A percentile compares a stretch with the other conserved stretches of the same genome.
These are phyloP conservation scores for Xylariaceae sp. DNA, from an alignment of 2,329 filamentous ascomycete species.

Conservation along the genomic window DNA sequence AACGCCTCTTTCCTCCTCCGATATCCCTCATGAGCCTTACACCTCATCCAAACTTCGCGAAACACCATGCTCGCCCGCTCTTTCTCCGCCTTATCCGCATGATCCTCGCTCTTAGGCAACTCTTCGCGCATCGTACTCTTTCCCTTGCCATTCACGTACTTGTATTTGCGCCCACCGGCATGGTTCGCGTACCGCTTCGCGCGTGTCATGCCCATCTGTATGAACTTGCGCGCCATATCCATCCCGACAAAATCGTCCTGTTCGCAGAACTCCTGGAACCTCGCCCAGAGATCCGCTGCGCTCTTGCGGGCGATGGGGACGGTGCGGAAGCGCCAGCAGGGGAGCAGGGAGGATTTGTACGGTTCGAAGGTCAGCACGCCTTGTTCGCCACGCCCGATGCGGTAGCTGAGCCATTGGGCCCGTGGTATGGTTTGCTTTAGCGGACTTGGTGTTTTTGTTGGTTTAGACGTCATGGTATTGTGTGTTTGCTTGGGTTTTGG, in stretches of 20 bases:
- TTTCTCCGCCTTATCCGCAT: slow-evolving; percentile 58
- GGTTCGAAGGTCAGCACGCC: slow-evolving; percentile 68
- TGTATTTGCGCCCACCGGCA: slow-evolving; percentile 62
- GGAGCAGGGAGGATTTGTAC: slow-evolving; percentile 66
- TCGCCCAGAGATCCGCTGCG: slow-evolving; percentile 53
- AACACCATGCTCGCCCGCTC: slow-evolving; percentile 56
- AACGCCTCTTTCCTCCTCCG: slow-evolving; percentile 52
- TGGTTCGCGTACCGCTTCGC: slow-evolving; percentile 65
- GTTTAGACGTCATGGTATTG: background rate
- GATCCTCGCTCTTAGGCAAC: slow-evolving; percentile 51
- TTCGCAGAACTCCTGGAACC: slow-evolving; percentile 60
- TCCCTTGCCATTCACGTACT: slow-evolving; percentile 54
- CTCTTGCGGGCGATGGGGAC: slow-evolving; percentile 57
- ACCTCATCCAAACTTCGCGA: slow-evolving; percentile 55
- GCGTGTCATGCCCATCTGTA: slow-evolving; percentile 71
- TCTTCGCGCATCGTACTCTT: slow-evolving; percentile 49
- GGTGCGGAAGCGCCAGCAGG: slow-evolving; percentile 66
- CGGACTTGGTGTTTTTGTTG: background rate
- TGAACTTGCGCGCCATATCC: slow-evolving; percentile 69
- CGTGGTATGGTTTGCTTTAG: slow-evolving; percentile 29
- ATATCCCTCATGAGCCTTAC: slow-evolving; percentile 53
- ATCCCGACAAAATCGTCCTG: slow-evolving; percentile 66
- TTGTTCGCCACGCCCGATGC: slow-evolving; percentile 65
- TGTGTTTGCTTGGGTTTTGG: no score
- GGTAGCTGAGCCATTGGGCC: slow-evolving; percentile 56